These are phyloP conservation scores for Tolypocladium pustulatum DNA, from an alignment of 2,329 filamentous ascomycete genomes.

Conservation along the genomic window DNA sequence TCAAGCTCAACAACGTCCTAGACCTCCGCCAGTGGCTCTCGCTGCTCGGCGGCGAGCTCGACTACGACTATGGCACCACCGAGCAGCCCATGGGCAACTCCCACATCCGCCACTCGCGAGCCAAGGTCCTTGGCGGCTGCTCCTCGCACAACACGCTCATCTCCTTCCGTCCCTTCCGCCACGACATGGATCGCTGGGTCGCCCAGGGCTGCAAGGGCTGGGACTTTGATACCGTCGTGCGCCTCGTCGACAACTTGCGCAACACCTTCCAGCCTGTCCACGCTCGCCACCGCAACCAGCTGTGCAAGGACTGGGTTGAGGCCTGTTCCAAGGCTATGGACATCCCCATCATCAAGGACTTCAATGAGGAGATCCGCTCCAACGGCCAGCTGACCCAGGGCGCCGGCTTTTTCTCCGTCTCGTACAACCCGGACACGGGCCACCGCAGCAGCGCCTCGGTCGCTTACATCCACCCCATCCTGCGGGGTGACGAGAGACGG, in stretches of 20 bases:
- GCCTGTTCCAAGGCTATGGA: conserved; percentile 68
- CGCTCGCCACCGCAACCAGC: conserved; percentile 74
- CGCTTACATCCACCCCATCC: conserved; percentile 86
- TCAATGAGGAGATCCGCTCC: conserved; percentile 72
- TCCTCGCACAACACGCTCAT: conserved; percentile 92
- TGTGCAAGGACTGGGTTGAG: conserved; percentile 83
- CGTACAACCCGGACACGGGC: conserved; percentile 84
- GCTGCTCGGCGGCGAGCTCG: conserved; percentile 75
- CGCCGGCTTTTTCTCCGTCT: conserved; percentile 83
- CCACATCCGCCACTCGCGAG: conserved; percentile 81
- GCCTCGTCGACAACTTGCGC: conserved; percentile 70
- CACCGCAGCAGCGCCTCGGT: conserved; percentile 77
- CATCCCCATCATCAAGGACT: conserved; percentile 75
- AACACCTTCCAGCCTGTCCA: conserved; percentile 90
- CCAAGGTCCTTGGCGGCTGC: conserved; percentile 86
- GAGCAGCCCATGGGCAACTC: conserved; percentile 91
- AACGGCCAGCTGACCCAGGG: conserved; percentile 64
- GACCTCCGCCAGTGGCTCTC: conserved; percentile 80
- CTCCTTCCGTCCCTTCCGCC: conserved; percentile 83
- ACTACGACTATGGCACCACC: conserved; percentile 83
- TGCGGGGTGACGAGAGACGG: conserved; percentile 70
- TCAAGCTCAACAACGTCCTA: conserved; percentile 76
- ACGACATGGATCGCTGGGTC: conserved; percentile 80
- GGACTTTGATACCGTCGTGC: conserved; percentile 77
- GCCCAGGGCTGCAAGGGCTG: conserved; percentile 73